phyloP scores from a whole-genome alignment of 2,329 filamentous ascomycete species.

The Mariannaea sp. region DNA sequence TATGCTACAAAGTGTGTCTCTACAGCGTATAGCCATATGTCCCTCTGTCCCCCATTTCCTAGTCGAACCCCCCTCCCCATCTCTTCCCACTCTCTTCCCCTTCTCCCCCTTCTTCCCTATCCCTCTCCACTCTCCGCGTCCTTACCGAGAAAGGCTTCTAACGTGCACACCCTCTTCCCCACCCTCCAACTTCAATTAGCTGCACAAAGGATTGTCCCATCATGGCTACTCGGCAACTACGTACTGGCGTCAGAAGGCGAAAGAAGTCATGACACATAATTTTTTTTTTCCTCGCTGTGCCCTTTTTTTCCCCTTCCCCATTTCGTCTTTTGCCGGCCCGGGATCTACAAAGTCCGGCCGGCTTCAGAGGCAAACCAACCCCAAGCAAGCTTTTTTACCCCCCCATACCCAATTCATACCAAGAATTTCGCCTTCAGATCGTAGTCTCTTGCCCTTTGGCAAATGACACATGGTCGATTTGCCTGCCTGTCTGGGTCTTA shows the following conservation, averaged over 20 bases:
- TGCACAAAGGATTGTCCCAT: background rate
- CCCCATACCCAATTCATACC: too few species aligned
- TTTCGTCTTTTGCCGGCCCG: constrained; percentile 7
- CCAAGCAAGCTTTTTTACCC: too few species aligned
- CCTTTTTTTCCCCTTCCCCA: too few species aligned
- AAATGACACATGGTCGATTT: background rate
- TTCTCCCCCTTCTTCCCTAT: background rate
- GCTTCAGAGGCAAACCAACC: background rate
- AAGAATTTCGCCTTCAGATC: constrained; percentile 3
- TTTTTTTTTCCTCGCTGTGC: background rate
- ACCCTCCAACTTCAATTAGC: background rate
- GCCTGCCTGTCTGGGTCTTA: background rate
- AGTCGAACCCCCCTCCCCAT: too few species aligned
- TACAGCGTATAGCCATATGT: too few species aligned
- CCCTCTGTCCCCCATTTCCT: too few species aligned
- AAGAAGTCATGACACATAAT: constrained; percentile 3
- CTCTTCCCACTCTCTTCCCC: too few species aligned
- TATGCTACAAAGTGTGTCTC: too few species aligned
- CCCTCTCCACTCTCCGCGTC: too few species aligned
- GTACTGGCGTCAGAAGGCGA: background rate
- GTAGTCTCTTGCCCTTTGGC: background rate
- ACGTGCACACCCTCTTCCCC: constrained; percentile 11
- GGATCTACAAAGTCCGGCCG: constrained; percentile 10
- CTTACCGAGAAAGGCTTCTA: background rate
- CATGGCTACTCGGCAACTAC: constrained; percentile 7